These are phyloP conservation scores for Penicillium salamii DNA, from an alignment of 495 filamentous ascomycete species.

Conservation along the genomic window DNA sequence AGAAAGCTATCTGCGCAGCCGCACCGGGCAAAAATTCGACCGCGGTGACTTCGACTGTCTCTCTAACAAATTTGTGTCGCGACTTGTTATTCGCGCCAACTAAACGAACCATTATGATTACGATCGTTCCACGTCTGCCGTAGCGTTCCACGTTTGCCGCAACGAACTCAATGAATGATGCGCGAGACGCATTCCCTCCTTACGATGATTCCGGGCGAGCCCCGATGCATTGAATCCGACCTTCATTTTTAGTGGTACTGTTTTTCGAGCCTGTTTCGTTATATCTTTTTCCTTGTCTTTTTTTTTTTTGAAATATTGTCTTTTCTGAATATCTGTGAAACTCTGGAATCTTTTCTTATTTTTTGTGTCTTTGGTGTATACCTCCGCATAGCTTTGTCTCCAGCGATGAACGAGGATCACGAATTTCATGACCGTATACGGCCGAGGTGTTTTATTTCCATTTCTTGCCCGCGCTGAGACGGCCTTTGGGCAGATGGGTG, in stretches of 20 bases:
- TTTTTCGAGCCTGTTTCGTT: conserved; percentile 20
- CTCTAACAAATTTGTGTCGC: conserved; percentile 91
- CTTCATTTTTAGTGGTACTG: conserved; percentile 8
- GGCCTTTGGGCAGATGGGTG: background rate
- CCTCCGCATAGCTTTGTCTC: conserved; percentile 39
- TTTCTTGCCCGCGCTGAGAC: conserved; percentile 8
- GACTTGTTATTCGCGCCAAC: conserved; percentile 91
- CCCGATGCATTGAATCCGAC: conserved; percentile 8
- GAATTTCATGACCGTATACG: conserved; percentile 49
- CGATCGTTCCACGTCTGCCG: conserved; percentile 20
- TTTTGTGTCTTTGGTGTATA: conserved; percentile 33
- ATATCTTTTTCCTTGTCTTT: conserved; percentile 22
- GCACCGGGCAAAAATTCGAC: conserved; percentile 70
- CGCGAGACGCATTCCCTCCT: conserved; percentile 18
- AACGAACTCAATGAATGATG: conserved; percentile 25
- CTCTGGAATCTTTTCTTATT: conserved; percentile 11
- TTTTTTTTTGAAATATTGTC: conserved; percentile 21
- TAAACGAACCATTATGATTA: conserved; percentile 50
- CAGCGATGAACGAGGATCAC: conserved; percentile 50
- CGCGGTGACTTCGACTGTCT: conserved; percentile 86
- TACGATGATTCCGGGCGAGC: conserved; percentile 14
- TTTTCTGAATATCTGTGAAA: conserved; percentile 3
- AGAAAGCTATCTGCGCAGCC: conserved; percentile 60
- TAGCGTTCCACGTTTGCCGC: conserved; percentile 9
- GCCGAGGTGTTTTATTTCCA: conserved; percentile 33